These are phyloP conservation scores for Rhodofomes roseus DNA, from an alignment of 1,284 basidiomycete species.

Conservation along the genomic window DNA sequence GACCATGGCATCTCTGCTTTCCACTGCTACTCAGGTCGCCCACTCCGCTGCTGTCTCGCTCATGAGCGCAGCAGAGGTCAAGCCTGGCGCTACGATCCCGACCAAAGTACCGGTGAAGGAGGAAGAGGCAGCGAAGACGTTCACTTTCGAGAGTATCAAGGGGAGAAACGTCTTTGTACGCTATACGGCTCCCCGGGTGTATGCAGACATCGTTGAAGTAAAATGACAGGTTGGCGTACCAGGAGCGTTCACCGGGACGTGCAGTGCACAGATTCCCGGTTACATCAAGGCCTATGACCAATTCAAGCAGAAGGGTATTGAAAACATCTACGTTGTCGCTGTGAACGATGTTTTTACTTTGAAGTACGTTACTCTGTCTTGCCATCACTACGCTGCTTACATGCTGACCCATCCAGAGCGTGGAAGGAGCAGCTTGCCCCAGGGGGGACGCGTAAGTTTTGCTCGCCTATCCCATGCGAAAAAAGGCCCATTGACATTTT, in stretches of 20 bases:
- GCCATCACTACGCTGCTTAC: background rate
- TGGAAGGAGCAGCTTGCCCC: slow-evolving; percentile 69
- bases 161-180: slow-evolving; percentile 73
- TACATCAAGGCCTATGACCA: slow-evolving; percentile 60
- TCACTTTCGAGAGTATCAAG: slow-evolving; percentile 44
- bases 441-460: slow-evolving; percentile 45
- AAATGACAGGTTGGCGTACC: slow-evolving; percentile 52
- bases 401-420: slow-evolving; percentile 39
- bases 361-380: slow-evolving; percentile 36
- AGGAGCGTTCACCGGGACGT: slow-evolving; percentile 56
- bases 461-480: background rate
- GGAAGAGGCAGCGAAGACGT: slow-evolving; percentile 43
- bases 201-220: background rate
- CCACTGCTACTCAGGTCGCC: slow-evolving; percentile 44
- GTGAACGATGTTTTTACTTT: slow-evolving; percentile 73
- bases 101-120: slow-evolving; percentile 52
- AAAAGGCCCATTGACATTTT: background rate
- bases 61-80: slow-evolving; percentile 44
- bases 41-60: slow-evolving; percentile 51
- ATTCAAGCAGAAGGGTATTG: slow-evolving; percentile 69
- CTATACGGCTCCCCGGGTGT: slow-evolving; percentile 6
- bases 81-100: slow-evolving; percentile 37
- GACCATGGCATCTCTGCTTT: slow-evolving; percentile 46
- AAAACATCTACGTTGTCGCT: slow-evolving; percentile 62
- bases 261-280: slow-evolving; percentile 55